Conservation (phyloP, 1,284 basidiomycete species). For the Schizopora paradoxa region DNA sequence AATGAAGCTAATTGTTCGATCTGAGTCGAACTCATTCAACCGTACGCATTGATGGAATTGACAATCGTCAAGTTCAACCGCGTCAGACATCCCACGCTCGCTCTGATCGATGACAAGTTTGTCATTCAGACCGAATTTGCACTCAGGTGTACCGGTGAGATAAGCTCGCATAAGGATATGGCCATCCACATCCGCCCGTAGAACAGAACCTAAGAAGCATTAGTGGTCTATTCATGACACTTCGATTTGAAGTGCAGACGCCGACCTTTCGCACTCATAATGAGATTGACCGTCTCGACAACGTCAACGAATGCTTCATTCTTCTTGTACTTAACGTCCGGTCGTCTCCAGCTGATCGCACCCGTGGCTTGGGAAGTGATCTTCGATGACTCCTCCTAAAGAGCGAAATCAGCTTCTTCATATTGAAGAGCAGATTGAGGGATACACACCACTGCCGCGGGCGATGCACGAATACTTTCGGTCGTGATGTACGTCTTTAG, state of each 20-base stretch:
- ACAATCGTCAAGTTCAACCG: conserved; percentile 95
- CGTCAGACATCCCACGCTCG: conserved; percentile 62
- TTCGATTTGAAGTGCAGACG: background rate
- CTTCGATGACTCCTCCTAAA: conserved; percentile 90
- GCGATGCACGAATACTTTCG: conserved; percentile 86
- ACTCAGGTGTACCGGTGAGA: conserved; percentile 91
- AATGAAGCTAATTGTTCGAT: conserved; percentile 91
- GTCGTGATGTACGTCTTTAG: conserved; percentile 98
- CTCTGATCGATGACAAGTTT: conserved; percentile 95
- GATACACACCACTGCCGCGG: conserved; percentile 67
- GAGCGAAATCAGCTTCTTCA: conserved; percentile 11
- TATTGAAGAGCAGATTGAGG: conserved; percentile 5
- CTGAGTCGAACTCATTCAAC: conserved; percentile 89
- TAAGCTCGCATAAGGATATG: conserved; percentile 99
- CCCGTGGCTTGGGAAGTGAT: conserved; percentile 96
- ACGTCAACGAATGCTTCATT: conserved; percentile 99
- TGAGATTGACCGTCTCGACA: conserved; percentile 92
- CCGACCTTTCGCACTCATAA: conserved; percentile 92
- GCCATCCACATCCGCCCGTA: conserved; percentile 97
- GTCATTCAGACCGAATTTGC: conserved; percentile 98
- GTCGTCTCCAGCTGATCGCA: conserved; percentile 88
- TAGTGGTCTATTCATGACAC: background rate
- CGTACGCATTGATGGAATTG: conserved; percentile 99
- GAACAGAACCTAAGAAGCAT: conserved; percentile 62
- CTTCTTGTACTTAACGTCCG: conserved; percentile 96